phyloP scores from a whole-genome alignment of 2,329 filamentous ascomycete genomes.

The Xylaria sp. region DNA sequence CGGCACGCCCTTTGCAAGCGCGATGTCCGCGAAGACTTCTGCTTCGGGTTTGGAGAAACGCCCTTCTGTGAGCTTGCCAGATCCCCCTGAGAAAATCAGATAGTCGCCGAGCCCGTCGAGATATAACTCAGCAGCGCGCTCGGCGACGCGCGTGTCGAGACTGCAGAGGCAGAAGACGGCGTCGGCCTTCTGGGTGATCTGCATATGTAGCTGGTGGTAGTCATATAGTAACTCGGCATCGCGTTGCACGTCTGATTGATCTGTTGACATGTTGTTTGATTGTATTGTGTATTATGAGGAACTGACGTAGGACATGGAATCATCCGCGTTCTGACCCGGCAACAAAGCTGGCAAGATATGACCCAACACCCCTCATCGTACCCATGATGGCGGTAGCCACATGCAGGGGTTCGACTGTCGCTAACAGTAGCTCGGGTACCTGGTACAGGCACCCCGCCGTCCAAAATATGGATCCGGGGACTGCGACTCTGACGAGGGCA shows the following conservation, averaged over 20 bases:
- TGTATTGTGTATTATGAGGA: not conserved
- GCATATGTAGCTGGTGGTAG: slow-evolving; percentile 40
- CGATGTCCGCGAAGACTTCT: slow-evolving; percentile 39
- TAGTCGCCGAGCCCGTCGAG: slow-evolving; percentile 36
- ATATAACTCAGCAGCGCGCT: slow-evolving; percentile 39
- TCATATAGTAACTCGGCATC: slow-evolving; percentile 40
- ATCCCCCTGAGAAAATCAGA: slow-evolving; percentile 42
- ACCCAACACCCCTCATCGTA: not conserved
- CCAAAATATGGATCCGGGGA: not conserved
- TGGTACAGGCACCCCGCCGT: not conserved
- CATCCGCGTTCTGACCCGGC: not conserved
- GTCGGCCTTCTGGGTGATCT: slow-evolving; percentile 32
- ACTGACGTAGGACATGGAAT: too few relatives aligned
- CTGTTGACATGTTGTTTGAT: slow-evolving; percentile 2
- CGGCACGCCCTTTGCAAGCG: slow-evolving; percentile 37
- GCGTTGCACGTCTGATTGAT: slow-evolving; percentile 15
- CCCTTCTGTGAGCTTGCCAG: slow-evolving; percentile 37
- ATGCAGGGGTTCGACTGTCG: not conserved
- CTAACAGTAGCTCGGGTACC: not conserved
- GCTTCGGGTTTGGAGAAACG: slow-evolving; percentile 40
- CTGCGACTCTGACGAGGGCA: not conserved
- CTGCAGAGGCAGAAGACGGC: slow-evolving; percentile 45
- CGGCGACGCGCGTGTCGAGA: slow-evolving; percentile 42
- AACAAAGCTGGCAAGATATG: not conserved
- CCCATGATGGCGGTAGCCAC: not conserved